Evolutionary conservation across 2,329 filamentous ascomycete genomes (phyloP).

Genomic region (Waltergamsia citrina): DNA sequence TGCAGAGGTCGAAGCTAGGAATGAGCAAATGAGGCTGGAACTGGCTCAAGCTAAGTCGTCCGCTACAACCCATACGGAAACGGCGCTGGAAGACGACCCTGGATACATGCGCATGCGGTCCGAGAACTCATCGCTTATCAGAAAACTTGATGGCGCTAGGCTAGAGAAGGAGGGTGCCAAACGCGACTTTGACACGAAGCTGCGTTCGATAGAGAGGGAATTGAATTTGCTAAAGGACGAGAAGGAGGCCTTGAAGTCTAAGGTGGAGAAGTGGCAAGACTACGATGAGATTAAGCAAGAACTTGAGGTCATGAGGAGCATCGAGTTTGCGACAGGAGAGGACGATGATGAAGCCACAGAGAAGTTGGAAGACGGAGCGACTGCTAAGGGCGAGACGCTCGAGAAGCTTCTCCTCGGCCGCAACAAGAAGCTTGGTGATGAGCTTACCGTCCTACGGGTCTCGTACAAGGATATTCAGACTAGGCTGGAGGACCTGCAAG

Average conservation of each 20-base stretch:
- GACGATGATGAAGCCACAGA: conserved; percentile 47
- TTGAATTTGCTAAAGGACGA: conserved; percentile 67
- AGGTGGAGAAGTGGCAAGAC: conserved; percentile 82
- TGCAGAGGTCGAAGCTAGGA: conserved; percentile 85
- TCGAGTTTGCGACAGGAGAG: conserved; percentile 88
- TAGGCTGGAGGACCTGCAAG: conserved; percentile 69
- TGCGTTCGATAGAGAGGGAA: conserved; percentile 74
- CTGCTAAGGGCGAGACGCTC: conserved; percentile 61
- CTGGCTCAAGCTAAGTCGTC: conserved; percentile 76
- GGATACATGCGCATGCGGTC: conserved; percentile 79
- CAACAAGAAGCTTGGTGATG: conserved; percentile 94
- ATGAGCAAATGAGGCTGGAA: conserved; percentile 86
- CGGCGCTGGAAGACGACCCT: conserved; percentile 77
- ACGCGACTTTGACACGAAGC: conserved; percentile 63
- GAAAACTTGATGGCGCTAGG: conserved; percentile 75
- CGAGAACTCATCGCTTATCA: conserved; percentile 85
- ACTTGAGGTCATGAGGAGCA: conserved; percentile 92
- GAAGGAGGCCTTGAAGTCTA: conserved; percentile 67
- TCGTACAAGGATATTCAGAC: conserved; percentile 87
- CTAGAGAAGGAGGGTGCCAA: conserved; percentile 78
- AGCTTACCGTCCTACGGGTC: conserved; percentile 84
- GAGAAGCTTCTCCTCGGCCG: conserved; percentile 86
- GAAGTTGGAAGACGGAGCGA: conserved; percentile 21
- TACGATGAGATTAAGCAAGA: conserved; percentile 97
- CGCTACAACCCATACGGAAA: conserved; percentile 48